Evolutionary conservation across 305 asterid genomes (phyloP).

Genomic region (Galium porrigens): DNA sequence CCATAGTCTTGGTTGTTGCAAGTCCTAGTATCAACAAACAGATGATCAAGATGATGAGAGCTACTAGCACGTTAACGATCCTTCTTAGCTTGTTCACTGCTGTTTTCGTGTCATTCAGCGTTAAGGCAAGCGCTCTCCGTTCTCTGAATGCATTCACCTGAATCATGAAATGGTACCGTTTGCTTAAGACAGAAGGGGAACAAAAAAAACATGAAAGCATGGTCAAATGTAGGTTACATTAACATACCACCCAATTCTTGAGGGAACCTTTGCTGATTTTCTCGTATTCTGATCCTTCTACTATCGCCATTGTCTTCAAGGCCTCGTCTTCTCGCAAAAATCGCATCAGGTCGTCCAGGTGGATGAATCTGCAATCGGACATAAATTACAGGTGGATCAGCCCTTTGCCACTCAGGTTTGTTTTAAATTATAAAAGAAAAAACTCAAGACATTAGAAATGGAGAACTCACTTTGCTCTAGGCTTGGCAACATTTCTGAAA

Average conservation of each 20-base stretch:
- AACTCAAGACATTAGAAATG: background rate
- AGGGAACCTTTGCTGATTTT: slow-evolving; percentile 64
- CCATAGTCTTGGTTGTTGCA: slow-evolving; percentile 55
- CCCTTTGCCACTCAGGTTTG: no score
- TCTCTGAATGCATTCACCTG: slow-evolving; percentile 79
- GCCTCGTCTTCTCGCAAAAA: slow-evolving; percentile 41
- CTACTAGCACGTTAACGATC: slow-evolving; percentile 46
- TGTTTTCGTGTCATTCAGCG: slow-evolving; percentile 81
- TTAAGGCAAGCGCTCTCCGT: slow-evolving; percentile 76
- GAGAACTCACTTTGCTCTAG: slow-evolving; percentile 48
- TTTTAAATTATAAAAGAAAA: background rate
- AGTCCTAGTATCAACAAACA: slow-evolving; percentile 47
- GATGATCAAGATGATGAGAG: slow-evolving; percentile 30
- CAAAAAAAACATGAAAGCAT: background rate
- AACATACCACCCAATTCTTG: slow-evolving; percentile 82
- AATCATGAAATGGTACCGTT: background rate
- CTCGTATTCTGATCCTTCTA: slow-evolving; percentile 63
- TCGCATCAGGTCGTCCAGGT: slow-evolving; percentile 28
- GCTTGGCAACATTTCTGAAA: slow-evolving; percentile 72
- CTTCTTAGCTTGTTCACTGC: slow-evolving; percentile 73
- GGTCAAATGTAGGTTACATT: background rate
- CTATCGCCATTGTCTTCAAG: slow-evolving; percentile 24
- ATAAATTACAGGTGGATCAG: background rate
- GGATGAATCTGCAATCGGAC: slow-evolving; percentile 23
- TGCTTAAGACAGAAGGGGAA: background rate